Conservation (phyloP, 2,329 filamentous ascomycete genomes). For the Fusarium xylarioides region DNA sequence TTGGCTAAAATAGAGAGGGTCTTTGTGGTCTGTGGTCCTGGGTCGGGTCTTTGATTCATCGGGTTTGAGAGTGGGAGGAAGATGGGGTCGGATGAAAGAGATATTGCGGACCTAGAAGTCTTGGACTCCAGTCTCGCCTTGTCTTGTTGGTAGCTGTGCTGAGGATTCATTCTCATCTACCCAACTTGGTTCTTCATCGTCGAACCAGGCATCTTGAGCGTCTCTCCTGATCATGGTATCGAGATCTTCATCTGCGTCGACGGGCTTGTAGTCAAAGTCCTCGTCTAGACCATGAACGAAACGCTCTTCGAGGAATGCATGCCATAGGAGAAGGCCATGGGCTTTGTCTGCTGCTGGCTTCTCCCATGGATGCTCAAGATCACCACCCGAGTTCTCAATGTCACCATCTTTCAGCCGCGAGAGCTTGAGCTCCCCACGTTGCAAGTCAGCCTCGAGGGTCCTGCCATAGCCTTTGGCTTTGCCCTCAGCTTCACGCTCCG, state of each 20-base stretch:
- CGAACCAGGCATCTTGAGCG: conserved; percentile 80
- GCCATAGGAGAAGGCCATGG: conserved; percentile 76
- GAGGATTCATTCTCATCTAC: conserved; percentile 52
- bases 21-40: neutral
- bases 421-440: conserved; percentile 81
- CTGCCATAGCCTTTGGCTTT: conserved; percentile 80
- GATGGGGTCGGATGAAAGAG: neutral
- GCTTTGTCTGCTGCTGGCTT: conserved; percentile 57
- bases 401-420: conserved; percentile 51
- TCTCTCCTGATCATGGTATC: conserved; percentile 71
- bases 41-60: neutral
- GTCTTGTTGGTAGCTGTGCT: conserved; percentile 31
- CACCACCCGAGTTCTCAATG: neutral
- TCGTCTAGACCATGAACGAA: conserved; percentile 79
- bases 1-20: conserved; percentile 24
- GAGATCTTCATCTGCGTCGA: conserved; percentile 77
- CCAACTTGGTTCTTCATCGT: conserved; percentile 78
- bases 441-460: conserved; percentile 78
- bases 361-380: conserved; percentile 53
- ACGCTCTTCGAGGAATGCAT: conserved; percentile 73
- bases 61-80: neutral
- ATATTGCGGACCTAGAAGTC: conserved; percentile 64
- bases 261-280: conserved; percentile 78
- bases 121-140: conserved; percentile 75
- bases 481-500: conserved; percentile 78